Conservation (phyloP, 306 rosid species). For the Prosopis cineraria region DNA sequence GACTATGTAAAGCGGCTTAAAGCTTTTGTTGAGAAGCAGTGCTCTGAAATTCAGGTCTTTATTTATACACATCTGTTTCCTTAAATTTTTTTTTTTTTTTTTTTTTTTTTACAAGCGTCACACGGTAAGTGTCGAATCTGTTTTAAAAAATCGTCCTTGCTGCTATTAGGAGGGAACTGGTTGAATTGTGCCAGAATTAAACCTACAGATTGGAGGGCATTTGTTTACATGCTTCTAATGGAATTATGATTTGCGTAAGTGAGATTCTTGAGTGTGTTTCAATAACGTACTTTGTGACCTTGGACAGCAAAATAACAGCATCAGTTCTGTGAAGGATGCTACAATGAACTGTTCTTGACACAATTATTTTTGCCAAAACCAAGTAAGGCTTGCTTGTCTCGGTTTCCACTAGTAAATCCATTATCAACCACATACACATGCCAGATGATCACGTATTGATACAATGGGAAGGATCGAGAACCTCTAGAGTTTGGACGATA, state of each 20-base stretch:
- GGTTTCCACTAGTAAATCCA: not conserved
- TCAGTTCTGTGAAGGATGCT: not conserved
- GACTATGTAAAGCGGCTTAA: slow-evolving; percentile 87
- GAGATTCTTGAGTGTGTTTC: slow-evolving; percentile 25
- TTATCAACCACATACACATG: not conserved
- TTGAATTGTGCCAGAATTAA: slow-evolving; percentile 18
- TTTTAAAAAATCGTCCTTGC: not conserved
- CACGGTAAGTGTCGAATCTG: slow-evolving; percentile 26
- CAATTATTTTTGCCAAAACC: not conserved
- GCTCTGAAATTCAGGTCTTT: slow-evolving; percentile 89
- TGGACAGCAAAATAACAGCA: not conserved
- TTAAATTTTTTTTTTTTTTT: too few relatives aligned
- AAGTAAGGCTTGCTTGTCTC: slow-evolving; percentile 10
- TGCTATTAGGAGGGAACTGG: slow-evolving; percentile 3
- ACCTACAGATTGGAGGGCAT: slow-evolving; percentile 5
- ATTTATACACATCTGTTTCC: slow-evolving; percentile 25
- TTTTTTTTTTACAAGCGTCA: slow-evolving; percentile 10
- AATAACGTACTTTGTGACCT: not conserved
- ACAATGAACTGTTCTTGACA: not conserved
- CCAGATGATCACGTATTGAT: slow-evolving; percentile 10
- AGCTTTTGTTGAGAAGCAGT: slow-evolving; percentile 84
- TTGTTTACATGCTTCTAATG: not conserved
- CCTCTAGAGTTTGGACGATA: not conserved
- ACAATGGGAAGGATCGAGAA: slow-evolving; percentile 9
- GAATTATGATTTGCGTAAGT: not conserved